These are phyloP conservation scores for Talaromyces pinophilus DNA, from an alignment of 2,329 filamentous ascomycete species.

Conservation along the genomic window DNA sequence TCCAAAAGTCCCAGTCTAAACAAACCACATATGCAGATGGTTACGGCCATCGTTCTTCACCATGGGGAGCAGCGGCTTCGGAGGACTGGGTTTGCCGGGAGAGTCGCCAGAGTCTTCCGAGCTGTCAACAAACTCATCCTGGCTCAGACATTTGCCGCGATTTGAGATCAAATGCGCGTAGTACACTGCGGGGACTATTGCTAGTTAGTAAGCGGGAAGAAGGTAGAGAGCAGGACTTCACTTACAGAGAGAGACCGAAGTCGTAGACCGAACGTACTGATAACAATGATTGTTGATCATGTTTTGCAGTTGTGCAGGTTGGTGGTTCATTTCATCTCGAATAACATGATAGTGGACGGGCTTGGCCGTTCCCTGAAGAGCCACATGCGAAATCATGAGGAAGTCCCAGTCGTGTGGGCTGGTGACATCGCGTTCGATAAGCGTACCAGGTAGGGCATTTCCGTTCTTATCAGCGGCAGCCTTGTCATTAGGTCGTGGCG, in stretches of 20 bases:
- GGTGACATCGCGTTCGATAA: conserved; percentile 88
- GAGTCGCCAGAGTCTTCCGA: conserved; percentile 29
- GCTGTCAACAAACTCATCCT: conserved; percentile 15
- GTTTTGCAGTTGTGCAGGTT: conserved; percentile 70
- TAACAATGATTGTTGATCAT: conserved; percentile 96
- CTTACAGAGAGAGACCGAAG: conserved; percentile 75
- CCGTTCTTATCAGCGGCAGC: conserved; percentile 67
- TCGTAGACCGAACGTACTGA: conserved; percentile 88
- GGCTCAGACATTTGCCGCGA: conserved; percentile 61
- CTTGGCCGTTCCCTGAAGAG: conserved; percentile 90
- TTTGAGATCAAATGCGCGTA: conserved; percentile 89
- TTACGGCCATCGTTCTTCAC: conserved; percentile 19
- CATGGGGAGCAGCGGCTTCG: not conserved
- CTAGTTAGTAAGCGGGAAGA: conserved; percentile 15
- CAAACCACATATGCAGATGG: conserved; percentile 24
- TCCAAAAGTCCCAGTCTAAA: conserved; percentile 7
- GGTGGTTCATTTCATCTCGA: conserved; percentile 72
- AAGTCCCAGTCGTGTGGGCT: conserved; percentile 91
- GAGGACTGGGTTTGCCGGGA: not conserved
- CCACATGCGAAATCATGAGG: conserved; percentile 69
- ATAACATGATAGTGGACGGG: conserved; percentile 93
- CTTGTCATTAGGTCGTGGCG: conserved; percentile 63
- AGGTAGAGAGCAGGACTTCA: conserved; percentile 3
- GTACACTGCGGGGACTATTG: conserved; percentile 75
- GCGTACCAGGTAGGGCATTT: conserved; percentile 81